Conservation (phyloP, 2,329 filamentous ascomycete genomes). For the Phoma sp. region DNA sequence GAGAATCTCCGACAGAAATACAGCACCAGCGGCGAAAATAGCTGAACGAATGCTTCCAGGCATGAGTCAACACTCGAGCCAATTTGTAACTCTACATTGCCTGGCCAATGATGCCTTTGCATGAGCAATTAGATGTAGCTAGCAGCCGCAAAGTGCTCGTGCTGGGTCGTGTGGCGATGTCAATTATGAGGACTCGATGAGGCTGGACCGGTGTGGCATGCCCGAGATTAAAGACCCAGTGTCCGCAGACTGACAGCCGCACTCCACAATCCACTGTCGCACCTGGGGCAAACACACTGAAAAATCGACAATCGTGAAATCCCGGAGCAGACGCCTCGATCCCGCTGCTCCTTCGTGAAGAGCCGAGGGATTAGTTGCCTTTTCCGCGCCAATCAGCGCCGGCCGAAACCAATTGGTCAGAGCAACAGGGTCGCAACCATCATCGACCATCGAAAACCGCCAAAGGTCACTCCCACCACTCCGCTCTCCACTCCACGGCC, state of each 20-base stretch:
- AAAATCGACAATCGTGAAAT: constrained; percentile 26
- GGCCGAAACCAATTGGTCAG: constrained; percentile 26
- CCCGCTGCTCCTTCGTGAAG: constrained; percentile 22
- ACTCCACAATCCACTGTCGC: constrained; percentile 5
- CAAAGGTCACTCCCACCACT: constrained; percentile 26
- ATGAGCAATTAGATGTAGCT: background rate
- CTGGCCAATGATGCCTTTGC: background rate
- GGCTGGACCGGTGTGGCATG: background rate
- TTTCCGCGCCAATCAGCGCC: constrained; percentile 35
- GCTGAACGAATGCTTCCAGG: background rate
- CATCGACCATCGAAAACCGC: constrained; percentile 35
- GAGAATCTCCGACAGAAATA: constrained; percentile 24
- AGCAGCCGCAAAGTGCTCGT: background rate
- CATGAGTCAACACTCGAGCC: constrained; percentile 10
- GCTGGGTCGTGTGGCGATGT: constrained; percentile 3
- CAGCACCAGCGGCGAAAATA: constrained; percentile 25
- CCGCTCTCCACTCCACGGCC: constrained; percentile 37
- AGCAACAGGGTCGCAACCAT: constrained; percentile 19
- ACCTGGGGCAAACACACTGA: constrained; percentile 13
- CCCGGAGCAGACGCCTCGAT: constrained; percentile 27
- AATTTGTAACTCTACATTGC: constrained; percentile 4
- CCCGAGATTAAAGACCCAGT: background rate
- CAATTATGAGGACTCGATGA: background rate
- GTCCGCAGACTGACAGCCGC: background rate
- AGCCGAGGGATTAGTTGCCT: constrained; percentile 29